A percentile compares a stretch with the other conserved stretches of the same genome.
Evolutionary conservation across 2,329 filamentous ascomycete genomes (phyloP).

Genomic region (Alternaria infectoria): DNA sequence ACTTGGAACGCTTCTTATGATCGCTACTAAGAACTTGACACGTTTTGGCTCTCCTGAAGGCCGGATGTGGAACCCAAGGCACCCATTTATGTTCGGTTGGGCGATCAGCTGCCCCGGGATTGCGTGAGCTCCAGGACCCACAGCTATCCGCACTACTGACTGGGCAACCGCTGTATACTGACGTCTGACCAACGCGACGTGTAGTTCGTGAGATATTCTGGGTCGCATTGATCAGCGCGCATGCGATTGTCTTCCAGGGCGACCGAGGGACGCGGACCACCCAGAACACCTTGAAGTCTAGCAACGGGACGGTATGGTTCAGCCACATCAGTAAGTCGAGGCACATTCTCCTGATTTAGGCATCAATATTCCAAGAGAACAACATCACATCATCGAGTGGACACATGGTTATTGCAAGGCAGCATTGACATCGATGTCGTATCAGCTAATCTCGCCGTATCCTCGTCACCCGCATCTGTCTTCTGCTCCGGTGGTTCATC

Average conservation of each 20-base stretch:
- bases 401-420: neutral
- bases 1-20: constrained; percentile 23
- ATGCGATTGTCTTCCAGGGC: neutral
- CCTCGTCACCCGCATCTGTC: neutral
- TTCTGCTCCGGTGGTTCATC: neutral
- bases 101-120: constrained; percentile 35
- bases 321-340: neutral
- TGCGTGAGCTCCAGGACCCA: constrained; percentile 30
- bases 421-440: neutral
- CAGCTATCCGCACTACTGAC: constrained; percentile 20
- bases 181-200: neutral
- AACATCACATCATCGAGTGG: neutral
- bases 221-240: neutral
- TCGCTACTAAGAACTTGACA: constrained; percentile 33
- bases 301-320: neutral
- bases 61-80: constrained; percentile 33
- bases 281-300: neutral
- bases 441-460: neutral
- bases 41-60: constrained; percentile 33
- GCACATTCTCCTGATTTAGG: neutral
- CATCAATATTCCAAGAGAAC: neutral
- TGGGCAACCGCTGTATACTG: neutral
- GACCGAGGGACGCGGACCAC: neutral
- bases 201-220: neutral
- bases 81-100: constrained; percentile 27